Conservation (phyloP, 305 asterid species). For the Rubia balearica region DNA sequence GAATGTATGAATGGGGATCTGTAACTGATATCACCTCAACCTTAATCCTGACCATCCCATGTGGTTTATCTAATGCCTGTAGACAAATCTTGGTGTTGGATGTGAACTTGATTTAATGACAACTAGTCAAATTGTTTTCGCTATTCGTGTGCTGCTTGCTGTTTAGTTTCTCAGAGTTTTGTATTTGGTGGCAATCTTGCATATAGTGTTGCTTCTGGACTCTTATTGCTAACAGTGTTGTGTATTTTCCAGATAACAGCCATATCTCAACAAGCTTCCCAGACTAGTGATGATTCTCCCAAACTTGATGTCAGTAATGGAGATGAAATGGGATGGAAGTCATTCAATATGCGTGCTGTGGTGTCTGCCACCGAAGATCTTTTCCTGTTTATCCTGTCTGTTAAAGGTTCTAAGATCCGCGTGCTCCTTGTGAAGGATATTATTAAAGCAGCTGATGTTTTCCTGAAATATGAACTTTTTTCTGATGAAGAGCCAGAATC, state of each 20-base stretch:
- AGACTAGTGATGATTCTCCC: slow-evolving; percentile 31
- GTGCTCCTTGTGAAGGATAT: slow-evolving; percentile 75
- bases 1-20: neutral
- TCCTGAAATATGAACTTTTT: slow-evolving; percentile 52
- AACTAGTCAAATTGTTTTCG: neutral
- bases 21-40: neutral
- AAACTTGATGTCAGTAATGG: slow-evolving; percentile 22
- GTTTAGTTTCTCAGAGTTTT: neutral
- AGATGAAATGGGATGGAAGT: slow-evolving; percentile 55
- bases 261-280: slow-evolving; percentile 69
- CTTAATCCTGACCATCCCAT: neutral
- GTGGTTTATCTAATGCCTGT: neutral
- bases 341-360: slow-evolving; percentile 82
- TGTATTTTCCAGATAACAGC: slow-evolving; percentile 54
- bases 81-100: neutral
- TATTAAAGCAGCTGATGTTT: slow-evolving; percentile 56
- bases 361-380: slow-evolving; percentile 93
- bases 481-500: slow-evolving; percentile 31
- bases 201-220: neutral
- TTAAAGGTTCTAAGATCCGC: slow-evolving; percentile 74
- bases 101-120: neutral
- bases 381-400: slow-evolving; percentile 68
- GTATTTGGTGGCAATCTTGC: neutral
- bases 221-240: neutral
- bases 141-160: neutral